These are phyloP conservation scores for Daedalea quercina DNA, from an alignment of 768 basidiomycete species.

Conservation along the genomic window DNA sequence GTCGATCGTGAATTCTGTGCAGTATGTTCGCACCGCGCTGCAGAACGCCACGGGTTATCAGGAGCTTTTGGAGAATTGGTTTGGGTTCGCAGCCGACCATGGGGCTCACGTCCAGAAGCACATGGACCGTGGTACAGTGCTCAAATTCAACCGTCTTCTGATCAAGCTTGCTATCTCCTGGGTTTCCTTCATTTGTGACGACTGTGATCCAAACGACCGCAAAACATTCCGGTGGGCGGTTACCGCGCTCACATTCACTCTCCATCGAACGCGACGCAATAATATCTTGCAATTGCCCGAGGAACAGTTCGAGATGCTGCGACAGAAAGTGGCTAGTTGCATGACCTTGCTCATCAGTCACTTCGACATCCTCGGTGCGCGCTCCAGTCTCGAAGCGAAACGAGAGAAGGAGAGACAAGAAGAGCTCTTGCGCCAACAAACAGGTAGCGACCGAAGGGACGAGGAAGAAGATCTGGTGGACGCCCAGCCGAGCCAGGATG, in stretches of 20 bases:
- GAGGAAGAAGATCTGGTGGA: slow-evolving; percentile 44
- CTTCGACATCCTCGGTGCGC: slow-evolving; percentile 95
- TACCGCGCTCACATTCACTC: slow-evolving; percentile 88
- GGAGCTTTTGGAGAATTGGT: slow-evolving; percentile 92
- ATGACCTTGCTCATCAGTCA: slow-evolving; percentile 96
- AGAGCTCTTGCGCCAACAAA: slow-evolving; percentile 49
- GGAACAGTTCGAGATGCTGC: slow-evolving; percentile 85
- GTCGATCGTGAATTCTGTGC: slow-evolving; percentile 87
- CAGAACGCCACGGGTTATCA: slow-evolving; percentile 58
- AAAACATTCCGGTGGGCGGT: slow-evolving; percentile 99
- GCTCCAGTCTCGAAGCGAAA: slow-evolving; percentile 81
- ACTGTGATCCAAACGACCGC: slow-evolving; percentile 92
- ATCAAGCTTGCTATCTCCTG: slow-evolving; percentile 92
- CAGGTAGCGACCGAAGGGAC: slow-evolving; percentile 37
- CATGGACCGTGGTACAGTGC: slow-evolving; percentile 67
- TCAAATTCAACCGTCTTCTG: slow-evolving; percentile 77
- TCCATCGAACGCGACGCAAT: slow-evolving; percentile 80
- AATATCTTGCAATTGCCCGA: slow-evolving; percentile 84
- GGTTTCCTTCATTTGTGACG: slow-evolving; percentile 98
- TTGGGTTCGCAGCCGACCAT: slow-evolving; percentile 92
- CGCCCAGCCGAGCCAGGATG: slow-evolving; percentile 28
- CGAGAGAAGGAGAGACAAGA: slow-evolving; percentile 86
- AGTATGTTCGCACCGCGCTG: slow-evolving; percentile 72
- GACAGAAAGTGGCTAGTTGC: slow-evolving; percentile 89
- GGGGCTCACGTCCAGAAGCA: slow-evolving; percentile 84